These are phyloP conservation scores for Wickerhamomyces alni DNA, from an alignment of 805 yeast species.

Conservation along the genomic window DNA sequence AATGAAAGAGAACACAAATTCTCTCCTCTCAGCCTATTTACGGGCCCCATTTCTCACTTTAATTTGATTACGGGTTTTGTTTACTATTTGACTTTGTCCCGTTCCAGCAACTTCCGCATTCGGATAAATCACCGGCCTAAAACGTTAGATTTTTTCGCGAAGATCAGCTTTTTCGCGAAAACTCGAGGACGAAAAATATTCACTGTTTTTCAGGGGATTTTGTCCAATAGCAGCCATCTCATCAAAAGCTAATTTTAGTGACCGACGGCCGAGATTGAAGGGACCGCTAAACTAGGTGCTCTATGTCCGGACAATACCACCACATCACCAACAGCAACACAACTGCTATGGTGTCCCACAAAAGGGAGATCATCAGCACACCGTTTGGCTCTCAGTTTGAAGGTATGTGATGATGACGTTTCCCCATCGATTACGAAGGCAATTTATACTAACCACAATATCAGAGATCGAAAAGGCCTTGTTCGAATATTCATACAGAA, in stretches of 20 bases:
- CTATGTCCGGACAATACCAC: too few species aligned
- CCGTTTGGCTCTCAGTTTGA: slow-evolving; percentile 15
- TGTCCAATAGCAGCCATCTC: background rate
- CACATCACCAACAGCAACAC: too few species aligned
- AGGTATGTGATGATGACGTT: slow-evolving; percentile 7
- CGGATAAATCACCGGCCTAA: background rate
- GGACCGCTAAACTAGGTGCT: background rate
- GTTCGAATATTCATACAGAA: slow-evolving; percentile 19
- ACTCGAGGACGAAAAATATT: background rate
- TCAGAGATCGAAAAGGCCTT: slow-evolving; percentile 20
- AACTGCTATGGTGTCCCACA: background rate
- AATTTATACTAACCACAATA: slow-evolving; percentile 4
- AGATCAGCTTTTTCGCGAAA: too few species aligned
- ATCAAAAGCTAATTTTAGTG: too few species aligned
- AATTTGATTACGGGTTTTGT: too few species aligned
- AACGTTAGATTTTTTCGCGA: too few species aligned
- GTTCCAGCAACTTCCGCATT: background rate
- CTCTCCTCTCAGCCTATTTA: too few species aligned
- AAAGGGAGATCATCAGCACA: slow-evolving; percentile 7
- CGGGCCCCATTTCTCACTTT: too few species aligned
- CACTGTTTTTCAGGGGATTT: background rate
- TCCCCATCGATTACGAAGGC: background rate
- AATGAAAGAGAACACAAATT: too few species aligned
- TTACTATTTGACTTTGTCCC: too few species aligned
- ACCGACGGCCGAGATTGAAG: too few species aligned